Evolutionary conservation across 2,329 filamentous ascomycete species (phyloP).

Genomic region (Raffaelea ambrosiae): DNA sequence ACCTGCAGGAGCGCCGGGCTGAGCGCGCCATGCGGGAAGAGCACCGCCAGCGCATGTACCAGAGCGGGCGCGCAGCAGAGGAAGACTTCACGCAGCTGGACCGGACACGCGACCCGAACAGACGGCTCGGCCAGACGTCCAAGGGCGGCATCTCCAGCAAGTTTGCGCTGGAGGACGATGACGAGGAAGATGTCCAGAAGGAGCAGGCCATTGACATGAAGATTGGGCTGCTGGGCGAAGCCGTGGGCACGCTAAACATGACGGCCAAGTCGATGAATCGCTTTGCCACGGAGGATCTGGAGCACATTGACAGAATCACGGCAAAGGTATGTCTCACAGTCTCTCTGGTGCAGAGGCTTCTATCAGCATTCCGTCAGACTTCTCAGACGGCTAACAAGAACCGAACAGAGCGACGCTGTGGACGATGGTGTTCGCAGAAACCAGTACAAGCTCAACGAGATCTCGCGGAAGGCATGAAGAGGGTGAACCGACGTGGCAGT

Average conservation of each 20-base stretch:
- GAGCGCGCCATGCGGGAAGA: conserved; percentile 59
- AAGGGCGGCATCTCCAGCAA: conserved; percentile 19
- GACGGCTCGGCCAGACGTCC: conserved; percentile 37
- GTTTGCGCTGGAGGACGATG: conserved; percentile 15
- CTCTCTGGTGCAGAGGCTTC: not conserved
- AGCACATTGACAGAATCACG: conserved; percentile 65
- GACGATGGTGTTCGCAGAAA: conserved; percentile 61
- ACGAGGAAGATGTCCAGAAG: conserved; percentile 14
- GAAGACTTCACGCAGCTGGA: conserved; percentile 40
- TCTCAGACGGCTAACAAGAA: not conserved
- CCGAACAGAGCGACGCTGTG: conserved; percentile 64
- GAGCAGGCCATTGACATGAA: conserved; percentile 45
- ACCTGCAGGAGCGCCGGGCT: conserved; percentile 59
- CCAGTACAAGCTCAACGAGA: conserved; percentile 46
- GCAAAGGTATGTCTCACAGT: conserved; percentile 53
- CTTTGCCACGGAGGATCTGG: conserved; percentile 63
- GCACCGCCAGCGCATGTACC: conserved; percentile 26
- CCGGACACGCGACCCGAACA: conserved; percentile 52
- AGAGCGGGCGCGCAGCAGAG: conserved; percentile 34
- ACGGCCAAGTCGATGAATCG: conserved; percentile 10
- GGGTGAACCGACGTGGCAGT: too few relatives aligned
- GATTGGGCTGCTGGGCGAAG: conserved; percentile 58
- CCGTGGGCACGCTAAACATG: conserved; percentile 62
- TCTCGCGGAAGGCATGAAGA: conserved; percentile 2
- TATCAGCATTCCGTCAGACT: too few relatives aligned